A percentile compares a stretch with the other conserved stretches of the same genome.
phyloP scores from a whole-genome alignment of 495 filamentous ascomycete genomes.

The Lepidopterella palustris region DNA sequence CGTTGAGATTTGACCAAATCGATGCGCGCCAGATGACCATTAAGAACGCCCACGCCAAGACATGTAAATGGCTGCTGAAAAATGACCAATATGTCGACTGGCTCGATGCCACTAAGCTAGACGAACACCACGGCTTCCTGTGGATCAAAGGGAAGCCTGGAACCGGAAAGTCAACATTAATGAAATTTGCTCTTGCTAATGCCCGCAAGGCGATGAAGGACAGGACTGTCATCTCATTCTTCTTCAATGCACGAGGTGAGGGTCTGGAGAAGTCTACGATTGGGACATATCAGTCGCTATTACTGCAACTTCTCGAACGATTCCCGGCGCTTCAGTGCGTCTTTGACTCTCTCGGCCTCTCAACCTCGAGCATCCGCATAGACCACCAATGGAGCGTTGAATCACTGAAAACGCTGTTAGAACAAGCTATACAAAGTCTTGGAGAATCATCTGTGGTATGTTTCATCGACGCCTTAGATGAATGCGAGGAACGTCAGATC shows the following conservation, averaged over 20 bases:
- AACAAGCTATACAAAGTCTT: slow-evolving; percentile 11
- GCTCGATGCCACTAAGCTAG: slow-evolving; percentile 14
- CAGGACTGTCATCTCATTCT: slow-evolving; percentile 32
- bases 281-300: slow-evolving; percentile 17
- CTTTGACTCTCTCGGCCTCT: slow-evolving; percentile 13
- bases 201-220: slow-evolving; percentile 12
- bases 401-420: slow-evolving; percentile 9
- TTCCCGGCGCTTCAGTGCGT: slow-evolving; percentile 8
- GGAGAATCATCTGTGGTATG: slow-evolving; percentile 2
- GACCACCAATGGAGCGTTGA: slow-evolving; percentile 14
- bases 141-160: slow-evolving; percentile 31
- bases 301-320: slow-evolving; percentile 21
- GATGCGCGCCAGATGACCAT: slow-evolving; percentile 38
- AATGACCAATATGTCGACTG: slow-evolving; percentile 18
- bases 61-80: slow-evolving; percentile 28
- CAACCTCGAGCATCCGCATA: slow-evolving; percentile 2
- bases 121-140: slow-evolving; percentile 20
- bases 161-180: slow-evolving; percentile 29
- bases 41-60: slow-evolving; percentile 35
- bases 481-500: slow-evolving; percentile 17
- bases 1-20: slow-evolving; percentile 15
- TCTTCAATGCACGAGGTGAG: slow-evolving; percentile 39
- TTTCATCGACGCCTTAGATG: slow-evolving; percentile 24
- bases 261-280: slow-evolving; percentile 24
- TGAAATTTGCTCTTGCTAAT: slow-evolving; percentile 14